Percentiles rank a stretch among this genome's conserved stretches.
Conservation (phyloP, 1,139 yeast genomes). For the Yamadazyma trypodendri region DNA sequence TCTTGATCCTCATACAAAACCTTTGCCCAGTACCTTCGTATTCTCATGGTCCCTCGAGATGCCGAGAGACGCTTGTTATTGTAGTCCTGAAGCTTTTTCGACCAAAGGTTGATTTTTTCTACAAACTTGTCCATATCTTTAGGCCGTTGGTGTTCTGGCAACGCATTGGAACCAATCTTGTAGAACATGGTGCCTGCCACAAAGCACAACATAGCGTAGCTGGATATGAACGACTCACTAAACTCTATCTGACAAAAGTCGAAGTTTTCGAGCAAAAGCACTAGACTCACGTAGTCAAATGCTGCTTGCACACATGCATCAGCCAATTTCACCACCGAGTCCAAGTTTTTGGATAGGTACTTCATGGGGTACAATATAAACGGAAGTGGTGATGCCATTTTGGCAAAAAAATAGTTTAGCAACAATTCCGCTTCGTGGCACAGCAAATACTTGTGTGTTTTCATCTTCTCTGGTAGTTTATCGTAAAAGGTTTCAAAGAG, state of each 20-base stretch:
- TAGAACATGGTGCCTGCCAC: slow-evolving; percentile 8
- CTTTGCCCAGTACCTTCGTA: slow-evolving; percentile 13
- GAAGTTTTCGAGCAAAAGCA: not conserved
- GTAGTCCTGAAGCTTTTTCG: not conserved
- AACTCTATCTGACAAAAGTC: slow-evolving; percentile 3
- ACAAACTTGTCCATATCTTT: slow-evolving; percentile 1
- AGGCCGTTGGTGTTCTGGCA: slow-evolving; percentile 3
- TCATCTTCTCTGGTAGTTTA: slow-evolving; percentile 2
- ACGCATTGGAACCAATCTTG: slow-evolving; percentile 4
- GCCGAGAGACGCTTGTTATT: slow-evolving; percentile 5
- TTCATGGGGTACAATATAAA: slow-evolving; percentile 8
- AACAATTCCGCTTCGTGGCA: slow-evolving; percentile 8
- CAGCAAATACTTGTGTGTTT: not conserved
- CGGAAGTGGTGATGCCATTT: slow-evolving; percentile 4
- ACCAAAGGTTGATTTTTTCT: not conserved
- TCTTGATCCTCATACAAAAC: slow-evolving; percentile 12
- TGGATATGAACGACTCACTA: slow-evolving; percentile 2
- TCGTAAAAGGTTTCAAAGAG: slow-evolving; percentile 5
- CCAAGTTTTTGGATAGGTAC: not conserved
- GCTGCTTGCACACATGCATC: slow-evolving; percentile 4
- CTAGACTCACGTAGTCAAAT: slow-evolving; percentile 4
- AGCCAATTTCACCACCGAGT: slow-evolving; percentile 2
- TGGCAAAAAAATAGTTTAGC: slow-evolving; percentile 3
- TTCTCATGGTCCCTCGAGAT: slow-evolving; percentile 12
- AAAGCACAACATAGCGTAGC: slow-evolving; percentile 6